Evolutionary conservation across 2,329 filamentous ascomycete species (phyloP), one percentile per base, ranked within the genome.

Genomic region (Venturia asperata): DNA sequence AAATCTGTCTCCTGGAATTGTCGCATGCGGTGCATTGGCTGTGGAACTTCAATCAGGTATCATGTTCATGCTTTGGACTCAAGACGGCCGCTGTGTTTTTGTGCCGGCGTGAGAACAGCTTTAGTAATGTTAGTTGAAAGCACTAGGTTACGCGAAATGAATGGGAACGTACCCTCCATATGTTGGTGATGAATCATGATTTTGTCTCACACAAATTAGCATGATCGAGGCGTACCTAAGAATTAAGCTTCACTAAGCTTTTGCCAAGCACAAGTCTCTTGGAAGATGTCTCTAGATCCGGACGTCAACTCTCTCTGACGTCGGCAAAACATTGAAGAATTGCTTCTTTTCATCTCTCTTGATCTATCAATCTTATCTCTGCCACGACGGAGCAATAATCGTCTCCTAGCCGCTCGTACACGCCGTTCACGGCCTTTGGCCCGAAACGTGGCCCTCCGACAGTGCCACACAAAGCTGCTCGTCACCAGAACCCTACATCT

Each of bases 161-260:
- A 34, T 3, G 30, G 30, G 30, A 34, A 3, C 6, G 3, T 34
- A 34, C 30, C n/a, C n/a, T 34, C 30, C 3, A 6, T 34, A 34
- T 41, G 39, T 11, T 41, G 39, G 39, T 9, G 39, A 5, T 41
- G 39, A 11, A 41, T 41, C 39, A 41, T 41, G 39, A 4, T 9
- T 5, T 3, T 9, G 39, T 41, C 39, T 41, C 39, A 41, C 10
- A 11, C 39, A 41, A 41, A 41, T 41, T 41, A 41, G 39, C 10
- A 41, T 10, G 39, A 15, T 11, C 10, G 11, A 41, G 39, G 21
- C 52, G 52, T 27, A n/a, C n/a, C n/a, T n/a, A 10, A n/a, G 27
- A 37, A 58, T 34, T 58, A 58, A 58, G 52, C 52, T 37, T 58
- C 52, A 58, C 52, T 27, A 58, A 58, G 52, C 52, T 58, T 58